Percentiles rank a stretch among this genome's conserved stretches.
Conservation (phyloP, 805 yeast species). For the Spathaspora hagerdaliae region DNA sequence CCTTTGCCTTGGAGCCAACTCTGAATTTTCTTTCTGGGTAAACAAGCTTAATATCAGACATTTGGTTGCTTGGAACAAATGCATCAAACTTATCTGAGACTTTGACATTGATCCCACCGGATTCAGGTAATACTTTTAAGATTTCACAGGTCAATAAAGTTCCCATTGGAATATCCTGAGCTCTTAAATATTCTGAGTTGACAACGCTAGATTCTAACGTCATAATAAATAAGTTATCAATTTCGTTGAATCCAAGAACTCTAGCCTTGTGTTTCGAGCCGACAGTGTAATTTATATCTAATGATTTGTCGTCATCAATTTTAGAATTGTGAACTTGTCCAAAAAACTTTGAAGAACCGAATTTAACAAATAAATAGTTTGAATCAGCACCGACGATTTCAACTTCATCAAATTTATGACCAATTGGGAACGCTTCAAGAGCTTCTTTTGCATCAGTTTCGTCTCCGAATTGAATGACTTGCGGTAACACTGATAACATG, state of each 20-base stretch:
- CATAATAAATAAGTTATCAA: conserved; percentile 65
- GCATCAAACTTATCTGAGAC: conserved; percentile 69
- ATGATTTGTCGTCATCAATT: conserved; percentile 44
- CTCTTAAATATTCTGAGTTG: conserved; percentile 59
- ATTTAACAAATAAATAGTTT: conserved; percentile 50
- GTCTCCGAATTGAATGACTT: conserved; percentile 37
- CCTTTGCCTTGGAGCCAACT: conserved; percentile 76
- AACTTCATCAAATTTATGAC: conserved; percentile 61
- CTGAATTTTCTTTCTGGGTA: conserved; percentile 93
- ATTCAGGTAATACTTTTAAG: conserved; percentile 50
- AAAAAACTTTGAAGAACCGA: conserved; percentile 47
- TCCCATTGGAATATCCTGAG: conserved; percentile 76
- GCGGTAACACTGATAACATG: conserved; percentile 60
- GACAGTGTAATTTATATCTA: conserved; percentile 47
- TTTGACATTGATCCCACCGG: conserved; percentile 63
- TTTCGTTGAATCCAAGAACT: conserved; percentile 61
- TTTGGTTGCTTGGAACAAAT: conserved; percentile 66
- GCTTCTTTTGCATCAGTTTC: conserved; percentile 16
- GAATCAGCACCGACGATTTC: conserved; percentile 58
- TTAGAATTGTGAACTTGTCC: conserved; percentile 84
- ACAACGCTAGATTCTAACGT: conserved; percentile 67
- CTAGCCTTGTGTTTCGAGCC: conserved; percentile 76
- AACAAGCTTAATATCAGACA: conserved; percentile 77
- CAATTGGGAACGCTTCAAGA: conserved; percentile 70
- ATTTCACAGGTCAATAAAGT: conserved; percentile 52